A percentile compares a stretch with the other conserved stretches of the same genome.
Evolutionary conservation across 116 monocot genomes (phyloP).

Genomic region (Posidonia oceanica): DNA sequence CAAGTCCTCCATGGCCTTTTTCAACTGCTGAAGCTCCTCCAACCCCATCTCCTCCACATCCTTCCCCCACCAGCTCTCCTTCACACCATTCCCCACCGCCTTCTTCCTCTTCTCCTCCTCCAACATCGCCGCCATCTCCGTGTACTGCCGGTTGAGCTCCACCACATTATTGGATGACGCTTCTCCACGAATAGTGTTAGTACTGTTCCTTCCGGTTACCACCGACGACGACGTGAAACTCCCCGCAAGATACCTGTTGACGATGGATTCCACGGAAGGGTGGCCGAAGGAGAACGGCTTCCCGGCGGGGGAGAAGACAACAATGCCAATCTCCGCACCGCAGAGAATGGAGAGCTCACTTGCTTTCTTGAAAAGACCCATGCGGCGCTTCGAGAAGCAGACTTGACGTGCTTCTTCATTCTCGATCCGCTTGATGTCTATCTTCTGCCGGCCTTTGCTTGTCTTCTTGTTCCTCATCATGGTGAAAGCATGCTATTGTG

Average conservation of each 20-base stretch:
- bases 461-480: constrained; percentile 6
- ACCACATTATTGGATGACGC: not conserved
- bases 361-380: constrained; percentile 23
- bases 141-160: not conserved
- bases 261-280: constrained; percentile 15
- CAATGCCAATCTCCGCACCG: constrained; percentile 27
- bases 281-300: constrained; percentile 14
- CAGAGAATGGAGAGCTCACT: constrained; percentile 33
- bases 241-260: constrained; percentile 5
- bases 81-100: not conserved
- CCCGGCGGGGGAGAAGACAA: constrained; percentile 23
- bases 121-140: constrained; percentile 2
- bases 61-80: not conserved
- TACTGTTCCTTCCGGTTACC: too few species aligned
- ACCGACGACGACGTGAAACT: not conserved
- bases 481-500: too few species aligned
- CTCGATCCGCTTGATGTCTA: constrained; percentile 22
- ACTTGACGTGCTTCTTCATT: constrained; percentile 18
- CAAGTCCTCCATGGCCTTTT: constrained; percentile 2
- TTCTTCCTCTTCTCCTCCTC: not conserved
- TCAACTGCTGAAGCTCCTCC: not conserved
- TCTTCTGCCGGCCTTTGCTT: constrained; percentile 41
- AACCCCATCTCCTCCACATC: constrained; percentile 8
- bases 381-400: constrained; percentile 18
- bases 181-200: too few species aligned